Conservation (phyloP, 257 asterid species). For the Solanum chilense region DNA sequence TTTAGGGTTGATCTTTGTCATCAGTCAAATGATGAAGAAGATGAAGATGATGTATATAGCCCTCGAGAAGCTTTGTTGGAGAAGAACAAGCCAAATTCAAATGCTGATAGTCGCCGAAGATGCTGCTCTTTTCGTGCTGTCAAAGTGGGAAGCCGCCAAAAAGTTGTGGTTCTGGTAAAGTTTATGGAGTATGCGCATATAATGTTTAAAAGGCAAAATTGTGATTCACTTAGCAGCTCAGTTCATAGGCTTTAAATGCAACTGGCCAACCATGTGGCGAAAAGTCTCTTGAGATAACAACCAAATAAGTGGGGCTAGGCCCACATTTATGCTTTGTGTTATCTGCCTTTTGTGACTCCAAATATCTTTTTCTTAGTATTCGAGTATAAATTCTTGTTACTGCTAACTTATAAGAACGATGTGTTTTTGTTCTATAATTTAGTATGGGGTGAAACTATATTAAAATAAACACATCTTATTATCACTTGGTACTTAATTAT, state of each 20-base stretch:
- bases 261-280: neutral
- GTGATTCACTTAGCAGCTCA: neutral
- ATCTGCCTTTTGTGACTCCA: neutral
- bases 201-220: neutral
- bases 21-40: slow-evolving; percentile 69
- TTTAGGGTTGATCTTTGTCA: slow-evolving; percentile 98
- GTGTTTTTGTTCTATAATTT: neutral
- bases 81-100: slow-evolving; percentile 34
- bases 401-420: neutral
- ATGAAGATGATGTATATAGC: slow-evolving; percentile 67
- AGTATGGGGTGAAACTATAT: neutral
- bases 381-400: neutral
- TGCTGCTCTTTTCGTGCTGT: slow-evolving; percentile 48
- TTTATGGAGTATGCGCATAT: neutral
- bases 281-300: neutral
- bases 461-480: neutral
- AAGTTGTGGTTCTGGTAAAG: slow-evolving; percentile 71
- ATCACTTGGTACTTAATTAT: neutral
- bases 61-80: slow-evolving; percentile 61
- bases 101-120: slow-evolving; percentile 27
- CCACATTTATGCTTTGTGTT: neutral
- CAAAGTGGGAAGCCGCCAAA: slow-evolving; percentile 82
- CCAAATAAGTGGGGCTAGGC: neutral
- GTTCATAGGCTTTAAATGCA: neutral
- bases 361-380: neutral